A percentile compares a stretch with the other conserved stretches of the same genome.
Evolutionary conservation across 1,284 basidiomycete genomes (phyloP).

Genomic region (Wallemia mellicola): DNA sequence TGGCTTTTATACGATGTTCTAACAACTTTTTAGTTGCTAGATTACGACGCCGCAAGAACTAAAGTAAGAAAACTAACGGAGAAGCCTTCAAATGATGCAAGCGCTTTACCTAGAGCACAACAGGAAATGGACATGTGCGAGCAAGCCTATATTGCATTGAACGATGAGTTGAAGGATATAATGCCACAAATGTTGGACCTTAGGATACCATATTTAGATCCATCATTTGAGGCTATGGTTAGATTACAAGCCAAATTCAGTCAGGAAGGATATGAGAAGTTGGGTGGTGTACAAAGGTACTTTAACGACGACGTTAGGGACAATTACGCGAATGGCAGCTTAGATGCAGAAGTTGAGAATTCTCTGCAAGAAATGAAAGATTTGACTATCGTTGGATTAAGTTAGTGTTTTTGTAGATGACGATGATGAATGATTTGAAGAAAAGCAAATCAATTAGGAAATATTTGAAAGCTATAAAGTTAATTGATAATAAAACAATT

Average conservation of each 20-base stretch:
- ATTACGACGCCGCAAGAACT: slow-evolving; percentile 77
- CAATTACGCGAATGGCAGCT: slow-evolving; percentile 83
- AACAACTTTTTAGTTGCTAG: slow-evolving; percentile 32
- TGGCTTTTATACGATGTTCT: background rate
- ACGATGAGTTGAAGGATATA: slow-evolving; percentile 68
- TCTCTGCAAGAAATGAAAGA: slow-evolving; percentile 90
- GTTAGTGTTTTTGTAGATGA: background rate
- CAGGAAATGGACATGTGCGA: slow-evolving; percentile 80
- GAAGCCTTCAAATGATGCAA: slow-evolving; percentile 78
- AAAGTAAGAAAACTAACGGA: slow-evolving; percentile 65
- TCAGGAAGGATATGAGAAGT: slow-evolving; percentile 91
- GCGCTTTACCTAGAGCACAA: slow-evolving; percentile 67
- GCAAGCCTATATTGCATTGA: slow-evolving; percentile 73
- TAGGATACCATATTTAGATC: slow-evolving; percentile 88
- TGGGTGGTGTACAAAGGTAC: slow-evolving; percentile 83
- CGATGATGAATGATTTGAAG: background rate
- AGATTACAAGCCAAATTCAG: slow-evolving; percentile 90
- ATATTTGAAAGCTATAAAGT: background rate
- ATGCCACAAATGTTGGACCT: slow-evolving; percentile 77
- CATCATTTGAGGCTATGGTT: slow-evolving; percentile 96
- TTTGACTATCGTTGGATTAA: slow-evolving; percentile 30
- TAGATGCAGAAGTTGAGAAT: slow-evolving; percentile 80
- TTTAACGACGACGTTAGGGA: slow-evolving; percentile 70
- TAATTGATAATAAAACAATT: background rate
- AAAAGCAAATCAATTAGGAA: background rate